Evolutionary conservation across 148 eudicot genomes (phyloP), one percentile per base, ranked within the genome.

Genomic region (Nepenthes mirabilis): DNA sequence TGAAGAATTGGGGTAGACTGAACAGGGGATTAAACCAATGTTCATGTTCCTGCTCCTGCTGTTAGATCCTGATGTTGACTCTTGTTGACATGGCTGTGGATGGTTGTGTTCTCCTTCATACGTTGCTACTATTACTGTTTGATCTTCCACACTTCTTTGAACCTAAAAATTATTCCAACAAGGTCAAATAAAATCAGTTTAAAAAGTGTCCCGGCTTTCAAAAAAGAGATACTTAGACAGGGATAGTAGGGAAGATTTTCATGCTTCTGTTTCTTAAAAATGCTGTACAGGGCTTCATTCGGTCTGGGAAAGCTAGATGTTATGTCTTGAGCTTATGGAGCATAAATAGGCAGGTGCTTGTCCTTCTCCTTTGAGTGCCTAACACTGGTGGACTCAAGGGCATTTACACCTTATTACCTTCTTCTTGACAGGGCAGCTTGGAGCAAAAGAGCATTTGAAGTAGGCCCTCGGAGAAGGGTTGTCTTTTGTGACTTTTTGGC

Each of bases 391-490:
- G 23, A 23, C 23, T 23, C 23, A 23, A 23, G 23, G 23, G 23
- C 23, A 23, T 23, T 23, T 23, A 23, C 23, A 23, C 23, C 23
- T 23, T 14, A 35, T 5, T 66, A 77, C 82, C 82, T 78, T 78
- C 71, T 71, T 78, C 65, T 78, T 78, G 1, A 74, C 82, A 2
- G 70, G 78, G 57, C 82, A 78, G 1, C 33, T 36, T 5, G 82
- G 79, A 37, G 79, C 76, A 56, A 61, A 61, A 6, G 82, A 74
- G 52, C 82, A 78, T 55, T 72, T 78, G 52, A 61, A 78, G 60
- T 78, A 78, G 59, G 82, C 82, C 61, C 82, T 71, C 45, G 82
- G 82, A 58, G 73, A 74, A 1, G 82, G 78, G 55, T 78, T 78
- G 65, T 78, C 75, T 65, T 79, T 74, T 6, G 79, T 78, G 2